phyloP scores from a whole-genome alignment of 306 rosid genomes.

The Cicer yamashitae region DNA sequence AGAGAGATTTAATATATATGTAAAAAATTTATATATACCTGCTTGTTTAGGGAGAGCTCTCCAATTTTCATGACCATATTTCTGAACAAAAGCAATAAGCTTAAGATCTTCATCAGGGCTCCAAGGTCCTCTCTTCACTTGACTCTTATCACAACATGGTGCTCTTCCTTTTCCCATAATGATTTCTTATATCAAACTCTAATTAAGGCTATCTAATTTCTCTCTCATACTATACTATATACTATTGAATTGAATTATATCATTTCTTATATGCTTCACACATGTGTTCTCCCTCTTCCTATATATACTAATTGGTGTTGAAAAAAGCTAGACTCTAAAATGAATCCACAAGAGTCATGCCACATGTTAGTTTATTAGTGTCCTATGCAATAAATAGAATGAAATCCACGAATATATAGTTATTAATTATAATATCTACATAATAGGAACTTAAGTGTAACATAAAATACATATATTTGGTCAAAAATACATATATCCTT shows the following conservation, averaged over 20 bases:
- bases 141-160: constrained; percentile 87
- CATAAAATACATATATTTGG: too few species aligned
- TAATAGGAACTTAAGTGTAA: too few species aligned
- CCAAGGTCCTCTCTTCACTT: constrained; percentile 99
- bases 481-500: too few species aligned
- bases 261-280: constrained; percentile 21
- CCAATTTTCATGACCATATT: constrained; percentile 95
- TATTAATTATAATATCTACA: constrained; percentile 24
- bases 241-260: constrained; percentile 11
- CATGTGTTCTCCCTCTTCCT: constrained; percentile 11
- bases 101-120: constrained; percentile 84
- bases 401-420: constrained; percentile 47
- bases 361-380: constrained; percentile 47
- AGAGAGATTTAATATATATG: background rate
- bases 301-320: constrained; percentile 34
- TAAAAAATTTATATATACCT: constrained; percentile 49
- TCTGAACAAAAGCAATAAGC: constrained; percentile 86
- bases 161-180: constrained; percentile 95
- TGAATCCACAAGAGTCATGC: constrained; percentile 66
- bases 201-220: background rate
- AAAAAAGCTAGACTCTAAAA: constrained; percentile 8
- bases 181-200: background rate
- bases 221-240: constrained; percentile 25
- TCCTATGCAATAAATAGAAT: constrained; percentile 55
- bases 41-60: constrained; percentile 92